These are phyloP conservation scores for Pseudogymnoascus sp. DNA, from an alignment of 2,329 filamentous ascomycete species.

Conservation along the genomic window DNA sequence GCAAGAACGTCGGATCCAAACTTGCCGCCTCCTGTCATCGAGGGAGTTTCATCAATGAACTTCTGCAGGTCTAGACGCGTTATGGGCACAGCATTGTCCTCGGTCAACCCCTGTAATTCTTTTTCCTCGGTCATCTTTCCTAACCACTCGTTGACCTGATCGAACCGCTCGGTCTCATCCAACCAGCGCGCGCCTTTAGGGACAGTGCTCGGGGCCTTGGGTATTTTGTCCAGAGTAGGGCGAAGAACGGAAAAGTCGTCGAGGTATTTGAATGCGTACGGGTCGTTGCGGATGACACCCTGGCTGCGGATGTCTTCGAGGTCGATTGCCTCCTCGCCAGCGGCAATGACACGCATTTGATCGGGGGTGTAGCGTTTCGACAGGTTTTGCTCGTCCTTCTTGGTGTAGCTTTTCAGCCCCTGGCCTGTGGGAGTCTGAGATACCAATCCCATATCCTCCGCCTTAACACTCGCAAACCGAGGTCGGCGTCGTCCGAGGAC, in stretches of 20 bases:
- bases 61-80: conserved; percentile 11
- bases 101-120: background rate
- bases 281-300: conserved; percentile 62
- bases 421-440: conserved; percentile 29
- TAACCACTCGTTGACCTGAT: conserved; percentile 47
- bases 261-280: conserved; percentile 64
- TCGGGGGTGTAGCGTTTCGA: conserved; percentile 64
- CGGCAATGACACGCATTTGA: conserved; percentile 74
- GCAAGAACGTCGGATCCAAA: background rate
- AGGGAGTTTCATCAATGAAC: conserved; percentile 8
- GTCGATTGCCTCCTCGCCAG: conserved; percentile 69
- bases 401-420: conserved; percentile 56
- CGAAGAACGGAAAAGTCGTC: conserved; percentile 75
- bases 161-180: conserved; percentile 51
- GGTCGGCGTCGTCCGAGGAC: conserved; percentile 32
- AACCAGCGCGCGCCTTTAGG: conserved; percentile 41
- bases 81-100: background rate
- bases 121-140: conserved; percentile 14
- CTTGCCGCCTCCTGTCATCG: conserved; percentile 8
- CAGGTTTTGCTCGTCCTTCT: conserved; percentile 55
- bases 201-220: conserved; percentile 30
- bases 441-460: conserved; percentile 26
- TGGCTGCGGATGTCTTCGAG: conserved; percentile 66
- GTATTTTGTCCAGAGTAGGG: conserved; percentile 67
- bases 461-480: conserved; percentile 33